A percentile compares a stretch with the other conserved stretches of the same genome.
Conservation (phyloP, 495 filamentous ascomycete species). For the Xylaria castorea region DNA sequence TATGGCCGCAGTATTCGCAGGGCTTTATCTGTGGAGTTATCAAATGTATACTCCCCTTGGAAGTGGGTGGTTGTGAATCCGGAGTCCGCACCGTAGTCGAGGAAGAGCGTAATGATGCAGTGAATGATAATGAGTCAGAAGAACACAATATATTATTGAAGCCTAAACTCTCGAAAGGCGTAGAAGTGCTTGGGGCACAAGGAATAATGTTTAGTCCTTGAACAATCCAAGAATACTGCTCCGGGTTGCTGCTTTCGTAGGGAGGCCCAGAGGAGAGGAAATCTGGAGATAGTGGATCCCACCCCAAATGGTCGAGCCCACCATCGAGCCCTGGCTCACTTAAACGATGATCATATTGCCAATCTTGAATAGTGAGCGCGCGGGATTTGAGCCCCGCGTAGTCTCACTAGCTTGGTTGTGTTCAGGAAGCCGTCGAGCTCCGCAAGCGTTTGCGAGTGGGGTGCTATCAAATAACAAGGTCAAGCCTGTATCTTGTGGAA, state of each 20-base stretch:
- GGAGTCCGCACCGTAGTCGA: not conserved
- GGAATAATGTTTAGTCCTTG: not conserved
- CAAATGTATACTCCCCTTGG: too few relatives aligned
- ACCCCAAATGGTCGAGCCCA: not conserved
- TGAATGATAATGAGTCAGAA: not conserved
- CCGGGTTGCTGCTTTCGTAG: constrained; percentile 5
- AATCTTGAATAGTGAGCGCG: not conserved
- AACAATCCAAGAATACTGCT: not conserved
- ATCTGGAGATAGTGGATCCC: not conserved
- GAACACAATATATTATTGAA: not conserved
- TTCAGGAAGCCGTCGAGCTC: not conserved
- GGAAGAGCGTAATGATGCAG: not conserved
- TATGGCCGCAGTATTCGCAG: constrained; percentile 1
- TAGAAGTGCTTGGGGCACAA: not conserved
- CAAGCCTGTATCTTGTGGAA: not conserved
- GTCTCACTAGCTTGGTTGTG: not conserved
- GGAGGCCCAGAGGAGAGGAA: not conserved
- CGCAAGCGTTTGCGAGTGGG: not conserved
- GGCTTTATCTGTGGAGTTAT: not conserved
- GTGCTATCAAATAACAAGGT: not conserved
- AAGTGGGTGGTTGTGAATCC: not conserved
- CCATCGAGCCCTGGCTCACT: not conserved
- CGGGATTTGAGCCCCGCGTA: not conserved
- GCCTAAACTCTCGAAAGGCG: not conserved
- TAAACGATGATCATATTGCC: constrained; percentile 1